Percentiles rank a stretch among this genome's conserved stretches.
Conservation (phyloP, 768 basidiomycete species). For the Pseudohyphozyma bogoriensis region DNA sequence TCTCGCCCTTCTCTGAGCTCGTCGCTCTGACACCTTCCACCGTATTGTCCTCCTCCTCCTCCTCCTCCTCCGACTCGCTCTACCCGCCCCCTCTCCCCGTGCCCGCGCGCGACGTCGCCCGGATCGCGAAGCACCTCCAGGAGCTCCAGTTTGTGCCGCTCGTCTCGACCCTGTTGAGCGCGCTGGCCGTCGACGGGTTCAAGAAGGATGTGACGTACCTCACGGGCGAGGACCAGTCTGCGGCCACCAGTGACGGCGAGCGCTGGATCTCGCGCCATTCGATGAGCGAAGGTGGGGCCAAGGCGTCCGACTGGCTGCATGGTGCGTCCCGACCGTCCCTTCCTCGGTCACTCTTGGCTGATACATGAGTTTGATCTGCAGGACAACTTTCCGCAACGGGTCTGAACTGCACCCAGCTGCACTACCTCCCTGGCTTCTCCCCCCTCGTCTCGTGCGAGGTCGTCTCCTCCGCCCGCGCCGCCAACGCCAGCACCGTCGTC, state of each 20-base stretch:
- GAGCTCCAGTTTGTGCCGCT: conserved; percentile 8
- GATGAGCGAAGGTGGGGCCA: conserved; percentile 17
- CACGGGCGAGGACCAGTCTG: conserved; percentile 20
- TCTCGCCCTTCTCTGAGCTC: neutral
- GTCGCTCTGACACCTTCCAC: neutral
- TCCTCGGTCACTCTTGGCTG: neutral
- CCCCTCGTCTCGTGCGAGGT: conserved; percentile 25
- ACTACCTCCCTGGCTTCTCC: conserved; percentile 9
- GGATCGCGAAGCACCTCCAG: conserved; percentile 10
- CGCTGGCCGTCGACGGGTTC: conserved; percentile 3
- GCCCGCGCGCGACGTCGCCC: neutral
- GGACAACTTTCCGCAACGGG: conserved; percentile 10
- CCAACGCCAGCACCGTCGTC: conserved; percentile 13
- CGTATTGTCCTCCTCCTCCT: neutral
- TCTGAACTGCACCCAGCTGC: conserved; percentile 9
- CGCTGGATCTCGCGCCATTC: conserved; percentile 26
- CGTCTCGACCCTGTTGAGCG: conserved; percentile 1
- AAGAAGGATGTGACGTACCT: conserved; percentile 9
- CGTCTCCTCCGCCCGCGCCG: conserved; percentile 5
- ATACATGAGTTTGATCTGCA: neutral
- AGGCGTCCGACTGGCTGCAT: conserved; percentile 11
- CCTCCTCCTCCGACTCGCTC: neutral
- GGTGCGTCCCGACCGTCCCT: neutral
- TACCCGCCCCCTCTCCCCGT: neutral
- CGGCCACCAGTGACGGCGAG: neutral